These are phyloP conservation scores for Prunus yedoensis DNA, from an alignment of 331 rosid genomes.

Conservation along the genomic window DNA sequence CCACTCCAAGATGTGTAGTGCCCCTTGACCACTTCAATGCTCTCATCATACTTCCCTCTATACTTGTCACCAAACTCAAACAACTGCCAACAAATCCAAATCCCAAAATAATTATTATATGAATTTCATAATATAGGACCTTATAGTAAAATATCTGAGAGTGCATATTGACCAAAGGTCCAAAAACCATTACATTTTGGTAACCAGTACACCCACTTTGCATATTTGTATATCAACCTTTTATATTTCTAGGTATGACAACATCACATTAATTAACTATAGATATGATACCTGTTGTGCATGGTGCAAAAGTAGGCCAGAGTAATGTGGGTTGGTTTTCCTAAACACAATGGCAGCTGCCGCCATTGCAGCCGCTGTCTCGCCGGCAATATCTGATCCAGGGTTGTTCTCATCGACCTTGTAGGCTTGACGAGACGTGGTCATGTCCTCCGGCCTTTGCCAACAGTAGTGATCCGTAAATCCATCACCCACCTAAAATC, in stretches of 20 bases:
- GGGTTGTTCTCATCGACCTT: conserved; percentile 57
- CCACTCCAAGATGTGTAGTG: conserved; percentile 79
- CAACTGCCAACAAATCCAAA: conserved; percentile 43
- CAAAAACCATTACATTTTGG: conserved; percentile 1
- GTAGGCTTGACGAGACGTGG: conserved; percentile 69
- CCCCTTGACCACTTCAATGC: conserved; percentile 58
- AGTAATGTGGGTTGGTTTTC: conserved; percentile 72
- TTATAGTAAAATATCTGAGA: not conserved
- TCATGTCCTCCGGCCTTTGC: conserved; percentile 95
- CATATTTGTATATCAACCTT: not conserved
- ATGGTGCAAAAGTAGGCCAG: conserved; percentile 68
- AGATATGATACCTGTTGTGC: conserved; percentile 57
- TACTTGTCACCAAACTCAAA: conserved; percentile 80
- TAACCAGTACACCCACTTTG: conserved; percentile 16
- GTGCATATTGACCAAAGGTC: not conserved
- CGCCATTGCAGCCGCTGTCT: conserved; percentile 75
- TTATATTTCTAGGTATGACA: not conserved
- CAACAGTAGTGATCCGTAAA: conserved; percentile 82
- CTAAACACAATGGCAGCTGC: conserved; percentile 69
- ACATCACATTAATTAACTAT: conserved; percentile 6
- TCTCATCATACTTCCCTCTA: conserved; percentile 72
- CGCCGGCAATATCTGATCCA: conserved; percentile 77
- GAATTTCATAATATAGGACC: too few relatives aligned
- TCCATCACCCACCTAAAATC: conserved; percentile 76
- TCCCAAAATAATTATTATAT: conserved; percentile 1